phyloP scores from a whole-genome alignment of 2,329 filamentous ascomycete species.

The Dendryphion nanum region DNA sequence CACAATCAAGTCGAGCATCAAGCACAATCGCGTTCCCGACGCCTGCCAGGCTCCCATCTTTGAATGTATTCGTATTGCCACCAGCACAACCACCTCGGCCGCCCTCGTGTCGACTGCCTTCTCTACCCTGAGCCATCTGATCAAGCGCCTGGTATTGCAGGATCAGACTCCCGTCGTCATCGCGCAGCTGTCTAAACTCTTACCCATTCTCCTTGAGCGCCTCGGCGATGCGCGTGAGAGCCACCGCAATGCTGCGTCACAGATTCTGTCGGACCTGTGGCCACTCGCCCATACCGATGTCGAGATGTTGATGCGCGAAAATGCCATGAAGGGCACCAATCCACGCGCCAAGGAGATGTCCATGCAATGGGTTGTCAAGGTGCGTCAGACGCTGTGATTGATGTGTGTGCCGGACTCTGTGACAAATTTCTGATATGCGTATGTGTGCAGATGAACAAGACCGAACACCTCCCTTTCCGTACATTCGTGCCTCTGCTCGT shows the following conservation, averaged over 20 bases:
- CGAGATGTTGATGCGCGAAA: constrained; percentile 75
- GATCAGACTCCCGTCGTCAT: constrained; percentile 71
- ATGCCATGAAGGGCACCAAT: constrained; percentile 77
- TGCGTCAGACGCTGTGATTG: constrained; percentile 34
- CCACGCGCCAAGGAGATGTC: constrained; percentile 79
- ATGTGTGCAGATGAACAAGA: constrained; percentile 68
- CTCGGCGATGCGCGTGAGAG: constrained; percentile 88
- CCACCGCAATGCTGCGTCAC: constrained; percentile 69
- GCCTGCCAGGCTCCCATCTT: constrained; percentile 69
- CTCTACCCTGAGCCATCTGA: constrained; percentile 80
- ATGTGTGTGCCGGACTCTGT: not conserved
- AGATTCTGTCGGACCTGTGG: constrained; percentile 77
- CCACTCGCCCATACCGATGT: constrained; percentile 68
- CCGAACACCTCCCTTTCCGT: constrained; percentile 76
- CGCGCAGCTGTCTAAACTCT: constrained; percentile 66
- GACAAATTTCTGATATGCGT: constrained; percentile 9
- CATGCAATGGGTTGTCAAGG: constrained; percentile 81
- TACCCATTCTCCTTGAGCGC: constrained; percentile 77
- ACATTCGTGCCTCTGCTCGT: constrained; percentile 80
- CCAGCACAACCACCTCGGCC: constrained; percentile 71
- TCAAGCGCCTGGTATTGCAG: constrained; percentile 83
- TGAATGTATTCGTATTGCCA: constrained; percentile 74
- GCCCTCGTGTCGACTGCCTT: constrained; percentile 77
- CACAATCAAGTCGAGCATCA: constrained; percentile 81
- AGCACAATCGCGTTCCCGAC: constrained; percentile 87